Evolutionary conservation across 2,329 filamentous ascomycete species (phyloP).

Genomic region (Sphaerulina musiva): DNA sequence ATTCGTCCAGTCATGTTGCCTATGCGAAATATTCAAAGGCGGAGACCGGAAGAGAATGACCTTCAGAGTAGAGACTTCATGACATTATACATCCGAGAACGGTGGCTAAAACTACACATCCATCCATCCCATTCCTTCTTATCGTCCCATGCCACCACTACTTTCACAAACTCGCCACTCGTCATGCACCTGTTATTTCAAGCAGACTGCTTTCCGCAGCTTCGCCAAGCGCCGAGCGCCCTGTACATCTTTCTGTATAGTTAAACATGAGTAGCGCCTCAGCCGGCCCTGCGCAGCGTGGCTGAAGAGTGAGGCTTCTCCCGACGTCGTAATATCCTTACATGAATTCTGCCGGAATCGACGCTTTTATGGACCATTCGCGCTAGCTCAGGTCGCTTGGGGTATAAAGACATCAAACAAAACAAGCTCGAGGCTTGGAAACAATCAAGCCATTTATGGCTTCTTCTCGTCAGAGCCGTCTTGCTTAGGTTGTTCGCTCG

Average conservation of each 20-base stretch:
- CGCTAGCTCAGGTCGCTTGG: constrained; percentile 15
- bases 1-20: too few species aligned
- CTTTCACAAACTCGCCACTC: constrained; percentile 1
- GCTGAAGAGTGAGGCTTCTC: neutral
- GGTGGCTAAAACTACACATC: constrained; percentile 10
- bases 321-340: neutral
- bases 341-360: constrained; percentile 9
- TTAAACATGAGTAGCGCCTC: constrained; percentile 9
- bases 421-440: constrained; percentile 4
- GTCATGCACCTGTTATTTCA: neutral
- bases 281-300: neutral
- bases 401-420: constrained; percentile 21
- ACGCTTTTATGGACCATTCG: constrained; percentile 18
- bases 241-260: constrained; percentile 10
- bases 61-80: constrained; percentile 9
- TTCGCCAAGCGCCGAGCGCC: constrained; percentile 6
- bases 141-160: neutral
- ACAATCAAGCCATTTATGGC: constrained; percentile 40
- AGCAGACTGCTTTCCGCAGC: neutral
- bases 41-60: neutral
- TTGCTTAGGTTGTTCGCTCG: constrained; percentile 35
- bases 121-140: neutral
- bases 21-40: too few species aligned
- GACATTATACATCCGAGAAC: constrained; percentile 14
- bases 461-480: constrained; percentile 64